phyloP scores from a whole-genome alignment of 129 eudicot genomes.

The Pulicaria dysenterica region DNA sequence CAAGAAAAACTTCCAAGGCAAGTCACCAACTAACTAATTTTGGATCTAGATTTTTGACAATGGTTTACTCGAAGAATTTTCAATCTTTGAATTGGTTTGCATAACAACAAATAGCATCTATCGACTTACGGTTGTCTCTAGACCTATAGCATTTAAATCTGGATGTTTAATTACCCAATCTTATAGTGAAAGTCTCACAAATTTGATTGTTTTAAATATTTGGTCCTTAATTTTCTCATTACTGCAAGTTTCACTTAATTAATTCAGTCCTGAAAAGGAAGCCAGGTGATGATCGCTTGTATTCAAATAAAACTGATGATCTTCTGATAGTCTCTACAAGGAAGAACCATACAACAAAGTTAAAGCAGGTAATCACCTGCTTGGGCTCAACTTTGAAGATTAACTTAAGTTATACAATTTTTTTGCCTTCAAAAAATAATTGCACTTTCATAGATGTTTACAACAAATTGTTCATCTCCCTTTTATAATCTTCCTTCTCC shows the following conservation, averaged over 20 bases:
- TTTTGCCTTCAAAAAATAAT: not conserved
- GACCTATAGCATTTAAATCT: not conserved
- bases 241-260: constrained; percentile 18
- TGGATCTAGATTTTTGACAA: not conserved
- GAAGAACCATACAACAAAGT: constrained; percentile 51
- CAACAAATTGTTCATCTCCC: too few relatives aligned
- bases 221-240: constrained; percentile 15
- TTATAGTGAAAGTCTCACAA: too few relatives aligned
- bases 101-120: too few relatives aligned
- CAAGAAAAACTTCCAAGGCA: constrained; percentile 47
- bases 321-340: constrained; percentile 48
- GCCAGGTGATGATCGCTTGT: constrained; percentile 43
- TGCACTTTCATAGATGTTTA: too few relatives aligned
- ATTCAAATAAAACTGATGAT: constrained; percentile 44
- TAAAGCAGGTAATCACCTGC: constrained; percentile 56
- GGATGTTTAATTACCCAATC: constrained; percentile 12
- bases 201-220: not conserved
- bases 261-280: constrained; percentile 56
- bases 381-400: not conserved
- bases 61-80: too few relatives aligned
- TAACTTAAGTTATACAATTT: not conserved
- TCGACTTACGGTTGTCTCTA: not conserved
- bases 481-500: too few relatives aligned
- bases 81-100: too few relatives aligned
- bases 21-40: constrained; percentile 1